Conservation (phyloP, 2,329 filamentous ascomycete species). For the Coniochaeta prunicola region DNA sequence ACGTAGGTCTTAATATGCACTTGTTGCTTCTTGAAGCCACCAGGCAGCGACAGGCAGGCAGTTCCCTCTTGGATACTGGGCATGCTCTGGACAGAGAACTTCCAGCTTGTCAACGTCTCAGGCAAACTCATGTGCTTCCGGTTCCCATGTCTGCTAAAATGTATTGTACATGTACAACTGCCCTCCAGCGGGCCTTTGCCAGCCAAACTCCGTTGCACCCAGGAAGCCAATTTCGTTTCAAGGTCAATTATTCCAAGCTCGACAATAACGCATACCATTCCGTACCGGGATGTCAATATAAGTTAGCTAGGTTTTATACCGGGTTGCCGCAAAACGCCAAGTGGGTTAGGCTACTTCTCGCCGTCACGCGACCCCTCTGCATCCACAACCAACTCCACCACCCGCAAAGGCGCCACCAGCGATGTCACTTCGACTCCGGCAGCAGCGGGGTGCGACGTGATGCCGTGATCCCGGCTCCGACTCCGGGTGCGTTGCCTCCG, state of each 20-base stretch:
- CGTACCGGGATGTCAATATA: background rate
- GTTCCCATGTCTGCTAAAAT: background rate
- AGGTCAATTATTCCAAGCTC: background rate
- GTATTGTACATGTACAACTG: background rate
- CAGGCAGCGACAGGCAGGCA: background rate
- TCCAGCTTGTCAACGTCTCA: background rate
- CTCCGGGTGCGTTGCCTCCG: constrained; percentile 30
- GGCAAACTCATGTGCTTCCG: background rate
- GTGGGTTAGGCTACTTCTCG: background rate
- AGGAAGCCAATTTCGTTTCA: background rate
- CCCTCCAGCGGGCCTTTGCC: background rate
- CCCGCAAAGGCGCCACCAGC: background rate
- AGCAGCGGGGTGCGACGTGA: background rate
- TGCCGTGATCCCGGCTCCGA: constrained; percentile 21
- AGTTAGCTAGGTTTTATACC: background rate
- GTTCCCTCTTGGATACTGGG: background rate
- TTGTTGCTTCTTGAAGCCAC: too few relatives aligned
- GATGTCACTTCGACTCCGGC: background rate
- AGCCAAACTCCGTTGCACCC: background rate
- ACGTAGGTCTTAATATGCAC: too few relatives aligned
- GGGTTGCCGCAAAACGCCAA: background rate
- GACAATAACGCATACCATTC: background rate
- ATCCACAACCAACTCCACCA: background rate
- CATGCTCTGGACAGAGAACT: background rate
- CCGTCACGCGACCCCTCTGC: background rate